These are phyloP conservation scores for Sanghuangporus sanghuang DNA, from an alignment of 1,284 basidiomycete genomes.

Conservation along the genomic window DNA sequence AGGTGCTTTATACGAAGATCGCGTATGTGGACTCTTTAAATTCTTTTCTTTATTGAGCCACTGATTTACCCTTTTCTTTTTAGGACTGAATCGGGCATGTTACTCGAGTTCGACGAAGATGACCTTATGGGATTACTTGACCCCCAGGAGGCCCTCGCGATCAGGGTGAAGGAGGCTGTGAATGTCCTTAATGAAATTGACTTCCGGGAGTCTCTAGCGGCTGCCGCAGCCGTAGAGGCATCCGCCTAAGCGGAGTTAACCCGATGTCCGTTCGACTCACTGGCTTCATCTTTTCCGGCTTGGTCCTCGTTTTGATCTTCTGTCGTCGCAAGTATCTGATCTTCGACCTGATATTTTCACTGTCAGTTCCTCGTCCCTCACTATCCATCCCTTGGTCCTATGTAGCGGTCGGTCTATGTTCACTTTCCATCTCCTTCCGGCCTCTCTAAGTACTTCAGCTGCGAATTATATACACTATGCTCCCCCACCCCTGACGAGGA, in stretches of 20 bases:
- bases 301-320: background rate
- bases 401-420: conserved; percentile 22
- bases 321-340: background rate
- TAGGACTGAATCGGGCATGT: conserved; percentile 82
- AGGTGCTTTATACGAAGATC: conserved; percentile 88
- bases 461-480: background rate
- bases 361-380: too few relatives aligned
- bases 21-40: conserved; percentile 44
- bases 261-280: too few relatives aligned
- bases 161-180: too few relatives aligned
- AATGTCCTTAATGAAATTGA: too few relatives aligned
- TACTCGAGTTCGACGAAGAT: conserved; percentile 94
- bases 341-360: background rate
- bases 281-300: conserved; percentile 6
- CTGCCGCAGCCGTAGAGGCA: too few relatives aligned
- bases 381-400: conserved; percentile 10
- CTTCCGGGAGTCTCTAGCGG: too few relatives aligned
- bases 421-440: background rate
- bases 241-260: too few relatives aligned
- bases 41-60: conserved; percentile 19
- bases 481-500: background rate
- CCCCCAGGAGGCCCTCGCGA: conserved; percentile 70
- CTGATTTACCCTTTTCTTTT: conserved; percentile 3
- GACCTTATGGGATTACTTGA: conserved; percentile 88
- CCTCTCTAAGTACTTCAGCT: background rate